Percentiles rank a stretch among this genome's conserved stretches.
Conservation (phyloP, 495 filamentous ascomycete genomes). For the Trichoderma gamsii region DNA sequence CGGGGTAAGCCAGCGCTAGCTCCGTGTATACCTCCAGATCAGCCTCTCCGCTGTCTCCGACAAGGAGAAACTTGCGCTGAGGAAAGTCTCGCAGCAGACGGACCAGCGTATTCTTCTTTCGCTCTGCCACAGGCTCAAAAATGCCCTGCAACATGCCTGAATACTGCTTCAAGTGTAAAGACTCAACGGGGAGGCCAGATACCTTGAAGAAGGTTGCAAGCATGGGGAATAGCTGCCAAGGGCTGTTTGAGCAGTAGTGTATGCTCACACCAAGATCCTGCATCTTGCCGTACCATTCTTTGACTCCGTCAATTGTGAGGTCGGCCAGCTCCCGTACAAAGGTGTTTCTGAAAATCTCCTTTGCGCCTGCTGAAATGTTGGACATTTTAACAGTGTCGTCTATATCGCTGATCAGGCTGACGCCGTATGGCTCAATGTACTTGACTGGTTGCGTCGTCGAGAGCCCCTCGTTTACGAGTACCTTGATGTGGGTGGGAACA, state of each 20-base stretch:
- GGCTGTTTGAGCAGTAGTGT: conserved; percentile 90
- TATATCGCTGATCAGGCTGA: conserved; percentile 95
- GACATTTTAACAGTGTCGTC: conserved; percentile 98
- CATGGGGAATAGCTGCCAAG: conserved; percentile 92
- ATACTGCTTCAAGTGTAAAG: conserved; percentile 93
- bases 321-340: conserved; percentile 82
- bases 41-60: conserved; percentile 93
- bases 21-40: conserved; percentile 98
- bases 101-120: conserved; percentile 83
- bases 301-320: conserved; percentile 76
- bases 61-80: conserved; percentile 77
- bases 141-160: conserved; percentile 94
- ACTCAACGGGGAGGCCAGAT: conserved; percentile 76
- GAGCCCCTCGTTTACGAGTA: conserved; percentile 79
- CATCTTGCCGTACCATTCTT: conserved; percentile 78
- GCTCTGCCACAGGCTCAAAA: conserved; percentile 92
- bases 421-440: conserved; percentile 69
- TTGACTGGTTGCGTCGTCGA: conserved; percentile 69
- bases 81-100: conserved; percentile 86
- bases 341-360: conserved; percentile 92
- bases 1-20: conserved; percentile 74
- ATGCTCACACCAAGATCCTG: conserved; percentile 73
- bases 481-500: conserved; percentile 78
- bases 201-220: conserved; percentile 73
- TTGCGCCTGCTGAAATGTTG: conserved; percentile 74